Percentiles rank a stretch among this genome's conserved stretches.
phyloP scores from a whole-genome alignment of 306 rosid species.

The Lathyrus aphaca region DNA sequence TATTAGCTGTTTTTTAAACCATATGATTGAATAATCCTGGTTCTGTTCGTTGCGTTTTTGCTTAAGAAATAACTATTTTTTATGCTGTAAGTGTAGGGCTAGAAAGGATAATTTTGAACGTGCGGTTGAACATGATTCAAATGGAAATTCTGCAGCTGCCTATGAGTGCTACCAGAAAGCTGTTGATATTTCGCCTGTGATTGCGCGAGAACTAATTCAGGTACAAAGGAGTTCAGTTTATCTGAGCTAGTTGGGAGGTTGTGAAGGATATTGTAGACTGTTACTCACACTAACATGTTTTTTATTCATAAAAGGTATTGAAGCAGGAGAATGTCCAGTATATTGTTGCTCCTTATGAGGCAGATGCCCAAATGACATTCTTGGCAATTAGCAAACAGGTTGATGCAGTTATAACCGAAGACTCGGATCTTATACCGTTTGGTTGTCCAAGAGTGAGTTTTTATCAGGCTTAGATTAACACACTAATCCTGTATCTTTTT shows the following conservation, averaged over 20 bases:
- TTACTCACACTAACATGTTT: background rate
- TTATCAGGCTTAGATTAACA: constrained; percentile 24
- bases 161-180: constrained; percentile 97
- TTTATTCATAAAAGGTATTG: constrained; percentile 55
- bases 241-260: constrained; percentile 15
- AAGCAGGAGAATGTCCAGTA: constrained; percentile 73
- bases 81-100: constrained; percentile 49
- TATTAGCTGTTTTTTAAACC: constrained; percentile 17
- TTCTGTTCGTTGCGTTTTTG: constrained; percentile 8
- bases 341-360: constrained; percentile 97
- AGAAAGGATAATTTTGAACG: constrained; percentile 89
- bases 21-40: background rate
- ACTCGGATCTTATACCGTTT: constrained; percentile 93
- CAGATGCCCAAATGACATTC: constrained; percentile 97
- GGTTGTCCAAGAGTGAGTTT: constrained; percentile 89
- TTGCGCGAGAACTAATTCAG: constrained; percentile 81
- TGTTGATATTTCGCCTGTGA: constrained; percentile 82
- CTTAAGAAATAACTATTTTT: constrained; percentile 30
- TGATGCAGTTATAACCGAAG: constrained; percentile 91
- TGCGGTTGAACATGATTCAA: constrained; percentile 72
- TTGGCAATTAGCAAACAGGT: constrained; percentile 77
- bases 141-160: constrained; percentile 85
- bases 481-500: background rate
- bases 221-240: constrained; percentile 43
- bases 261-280: constrained; percentile 10